Conservation (phyloP, 768 basidiomycete species). For the Leccinum subtestaceum region DNA sequence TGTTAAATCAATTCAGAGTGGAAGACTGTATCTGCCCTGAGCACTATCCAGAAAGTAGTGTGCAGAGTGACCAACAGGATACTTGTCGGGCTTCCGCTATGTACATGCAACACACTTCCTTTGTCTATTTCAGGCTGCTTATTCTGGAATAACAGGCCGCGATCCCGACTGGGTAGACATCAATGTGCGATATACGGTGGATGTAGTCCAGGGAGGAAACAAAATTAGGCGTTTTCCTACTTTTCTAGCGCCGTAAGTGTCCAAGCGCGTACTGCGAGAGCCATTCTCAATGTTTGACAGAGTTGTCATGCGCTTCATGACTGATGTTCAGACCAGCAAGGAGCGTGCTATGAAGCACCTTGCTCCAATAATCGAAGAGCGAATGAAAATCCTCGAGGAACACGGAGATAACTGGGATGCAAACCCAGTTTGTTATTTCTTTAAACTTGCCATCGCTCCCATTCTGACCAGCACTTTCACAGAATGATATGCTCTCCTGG, state of each 20-base stretch:
- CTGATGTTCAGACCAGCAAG: neutral
- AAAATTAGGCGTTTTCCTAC: neutral
- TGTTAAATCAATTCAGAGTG: neutral
- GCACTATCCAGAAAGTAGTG: neutral
- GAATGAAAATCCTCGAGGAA: neutral
- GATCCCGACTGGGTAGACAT: constrained; percentile 4
- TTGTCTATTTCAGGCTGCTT: neutral
- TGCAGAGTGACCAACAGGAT: neutral
- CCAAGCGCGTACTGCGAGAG: neutral
- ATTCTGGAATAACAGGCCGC: neutral
- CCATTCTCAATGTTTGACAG: neutral
- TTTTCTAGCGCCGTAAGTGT: neutral
- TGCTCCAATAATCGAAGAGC: constrained; percentile 3
- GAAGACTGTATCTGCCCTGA: neutral
- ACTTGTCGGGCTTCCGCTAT: neutral
- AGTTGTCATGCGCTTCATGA: neutral
- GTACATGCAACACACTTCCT: neutral
- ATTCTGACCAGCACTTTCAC: neutral
- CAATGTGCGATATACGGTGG: neutral
- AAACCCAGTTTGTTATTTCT: neutral
- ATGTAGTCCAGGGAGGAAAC: neutral
- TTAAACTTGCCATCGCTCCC: neutral
- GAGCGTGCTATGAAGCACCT: neutral
- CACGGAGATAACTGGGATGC: neutral
- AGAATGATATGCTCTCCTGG: neutral